A percentile compares a stretch with the other conserved stretches of the same genome.
Conservation (phyloP, 768 basidiomycete species). For the Dacryopinax spathularia region DNA sequence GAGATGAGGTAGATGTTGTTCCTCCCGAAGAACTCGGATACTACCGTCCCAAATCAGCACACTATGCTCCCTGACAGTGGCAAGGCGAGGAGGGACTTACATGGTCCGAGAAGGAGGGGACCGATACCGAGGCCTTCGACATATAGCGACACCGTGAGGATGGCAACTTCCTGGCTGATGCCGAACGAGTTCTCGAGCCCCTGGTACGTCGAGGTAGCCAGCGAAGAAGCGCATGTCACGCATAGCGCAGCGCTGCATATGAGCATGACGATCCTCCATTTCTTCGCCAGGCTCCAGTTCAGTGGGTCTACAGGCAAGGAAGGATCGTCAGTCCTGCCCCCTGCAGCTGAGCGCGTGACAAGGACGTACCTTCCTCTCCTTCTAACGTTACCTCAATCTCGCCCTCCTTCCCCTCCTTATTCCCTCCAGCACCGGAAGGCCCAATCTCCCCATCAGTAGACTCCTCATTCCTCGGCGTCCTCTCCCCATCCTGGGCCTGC, state of each 20-base stretch:
- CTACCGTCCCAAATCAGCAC: neutral
- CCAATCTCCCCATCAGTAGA: neutral
- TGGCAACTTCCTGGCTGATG: conserved; percentile 29
- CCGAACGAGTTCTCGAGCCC: neutral
- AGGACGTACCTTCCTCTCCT: no score
- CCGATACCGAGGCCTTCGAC: conserved; percentile 27
- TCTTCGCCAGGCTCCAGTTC: conserved; percentile 9
- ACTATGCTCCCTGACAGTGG: neutral
- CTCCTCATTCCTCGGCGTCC: neutral
- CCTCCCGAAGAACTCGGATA: conserved; percentile 44
- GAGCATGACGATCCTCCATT: conserved; percentile 18
- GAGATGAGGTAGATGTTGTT: conserved; percentile 49
- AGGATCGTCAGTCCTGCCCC: no score
- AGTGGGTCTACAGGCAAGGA: conserved; percentile 11
- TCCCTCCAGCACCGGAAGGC: no score
- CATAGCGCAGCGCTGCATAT: conserved; percentile 16
- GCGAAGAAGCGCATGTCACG: conserved; percentile 26
- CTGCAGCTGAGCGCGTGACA: no score
- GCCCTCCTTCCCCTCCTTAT: neutral
- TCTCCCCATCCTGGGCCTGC: neutral
- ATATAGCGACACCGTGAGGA: conserved; percentile 37
- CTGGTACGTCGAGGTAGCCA: conserved; percentile 15
- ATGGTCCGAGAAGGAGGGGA: conserved; percentile 27
- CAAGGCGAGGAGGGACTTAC: conserved; percentile 14
- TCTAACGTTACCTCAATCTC: neutral